Evolutionary conservation across 2,329 filamentous ascomycete genomes (phyloP).

Genomic region (Epichloe scottii): DNA sequence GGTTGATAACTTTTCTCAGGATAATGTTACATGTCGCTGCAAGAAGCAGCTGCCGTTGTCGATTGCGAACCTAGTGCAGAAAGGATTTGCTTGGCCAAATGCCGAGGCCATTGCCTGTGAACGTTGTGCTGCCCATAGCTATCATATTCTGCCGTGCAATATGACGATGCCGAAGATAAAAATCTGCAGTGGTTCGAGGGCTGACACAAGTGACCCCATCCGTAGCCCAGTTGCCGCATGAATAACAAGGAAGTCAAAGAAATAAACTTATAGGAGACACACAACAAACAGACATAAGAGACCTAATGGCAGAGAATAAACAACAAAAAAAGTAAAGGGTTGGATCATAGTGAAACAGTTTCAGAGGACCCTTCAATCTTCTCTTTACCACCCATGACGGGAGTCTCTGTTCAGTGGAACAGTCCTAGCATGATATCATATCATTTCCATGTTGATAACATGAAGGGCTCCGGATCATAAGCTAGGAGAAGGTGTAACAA

Average conservation of each 20-base stretch:
- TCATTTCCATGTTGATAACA: neutral
- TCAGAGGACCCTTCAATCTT: neutral
- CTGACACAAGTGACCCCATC: constrained; percentile 25
- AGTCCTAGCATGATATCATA: neutral
- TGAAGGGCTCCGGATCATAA: neutral
- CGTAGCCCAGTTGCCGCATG: constrained; percentile 23
- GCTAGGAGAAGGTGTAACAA: neutral
- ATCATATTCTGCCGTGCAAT: constrained; percentile 26
- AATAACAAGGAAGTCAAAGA: constrained; percentile 15
- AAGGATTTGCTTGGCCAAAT: constrained; percentile 20
- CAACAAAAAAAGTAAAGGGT: neutral
- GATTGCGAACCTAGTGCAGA: constrained; percentile 20
- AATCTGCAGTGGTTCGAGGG: constrained; percentile 27
- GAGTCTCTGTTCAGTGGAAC: neutral
- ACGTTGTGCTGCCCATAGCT: constrained; percentile 22
- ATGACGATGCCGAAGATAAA: constrained; percentile 27
- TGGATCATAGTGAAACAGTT: neutral
- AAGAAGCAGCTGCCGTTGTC: constrained; percentile 18
- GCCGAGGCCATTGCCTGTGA: constrained; percentile 22
- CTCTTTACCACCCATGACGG: neutral
- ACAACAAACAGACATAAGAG: constrained; percentile 6
- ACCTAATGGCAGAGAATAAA: neutral
- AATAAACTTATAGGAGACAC: constrained; percentile 18
- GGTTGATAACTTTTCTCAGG: constrained; percentile 11
- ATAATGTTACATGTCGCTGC: constrained; percentile 19